Percentiles rank a stretch among this genome's conserved stretches.
Evolutionary conservation across 148 eudicot genomes (phyloP).

Genomic region (Rhododendron kiyosumense): DNA sequence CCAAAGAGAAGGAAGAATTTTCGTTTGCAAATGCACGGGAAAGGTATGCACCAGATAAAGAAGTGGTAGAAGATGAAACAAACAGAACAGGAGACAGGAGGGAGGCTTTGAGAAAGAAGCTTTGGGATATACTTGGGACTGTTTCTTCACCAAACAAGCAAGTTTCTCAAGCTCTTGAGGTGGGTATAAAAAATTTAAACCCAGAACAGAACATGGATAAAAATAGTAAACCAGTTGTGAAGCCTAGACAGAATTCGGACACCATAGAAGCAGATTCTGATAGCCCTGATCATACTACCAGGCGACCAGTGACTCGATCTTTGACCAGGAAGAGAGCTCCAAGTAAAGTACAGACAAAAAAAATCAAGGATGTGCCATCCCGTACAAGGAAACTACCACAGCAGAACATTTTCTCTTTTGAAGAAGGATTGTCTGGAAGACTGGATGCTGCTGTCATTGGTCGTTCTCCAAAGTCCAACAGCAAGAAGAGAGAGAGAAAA

Average conservation of each 20-base stretch:
- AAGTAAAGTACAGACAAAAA: conserved; percentile 20
- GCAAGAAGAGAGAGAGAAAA: conserved; percentile 32
- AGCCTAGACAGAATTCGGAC: conserved; percentile 54
- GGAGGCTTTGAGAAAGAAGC: conserved; percentile 63
- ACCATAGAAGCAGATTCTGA: conserved; percentile 82
- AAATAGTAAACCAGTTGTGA: conserved; percentile 23
- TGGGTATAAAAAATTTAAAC: conserved; percentile 25
- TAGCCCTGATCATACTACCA: conserved; percentile 27
- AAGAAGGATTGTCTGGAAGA: conserved; percentile 30
- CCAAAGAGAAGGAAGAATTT: conserved; percentile 20
- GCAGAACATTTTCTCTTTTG: conserved; percentile 34
- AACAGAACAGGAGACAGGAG: conserved; percentile 25
- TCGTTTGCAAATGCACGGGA: conserved; percentile 28
- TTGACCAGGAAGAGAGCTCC: conserved; percentile 39
- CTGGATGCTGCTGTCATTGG: conserved; percentile 22
- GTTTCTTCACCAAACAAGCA: conserved; percentile 44
- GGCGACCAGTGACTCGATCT: conserved; percentile 59
- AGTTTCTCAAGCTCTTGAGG: conserved; percentile 26
- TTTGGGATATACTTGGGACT: conserved; percentile 65
- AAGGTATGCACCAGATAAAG: conserved; percentile 20
- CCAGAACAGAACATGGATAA: conserved; percentile 19
- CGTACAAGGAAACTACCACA: conserved; percentile 24
- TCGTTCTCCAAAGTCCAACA: conserved; percentile 20
- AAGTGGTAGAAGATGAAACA: conserved; percentile 29
- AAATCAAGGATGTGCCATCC: conserved; percentile 23